These are phyloP conservation scores for Russula lepida DNA, from an alignment of 768 basidiomycete species.

Conservation along the genomic window DNA sequence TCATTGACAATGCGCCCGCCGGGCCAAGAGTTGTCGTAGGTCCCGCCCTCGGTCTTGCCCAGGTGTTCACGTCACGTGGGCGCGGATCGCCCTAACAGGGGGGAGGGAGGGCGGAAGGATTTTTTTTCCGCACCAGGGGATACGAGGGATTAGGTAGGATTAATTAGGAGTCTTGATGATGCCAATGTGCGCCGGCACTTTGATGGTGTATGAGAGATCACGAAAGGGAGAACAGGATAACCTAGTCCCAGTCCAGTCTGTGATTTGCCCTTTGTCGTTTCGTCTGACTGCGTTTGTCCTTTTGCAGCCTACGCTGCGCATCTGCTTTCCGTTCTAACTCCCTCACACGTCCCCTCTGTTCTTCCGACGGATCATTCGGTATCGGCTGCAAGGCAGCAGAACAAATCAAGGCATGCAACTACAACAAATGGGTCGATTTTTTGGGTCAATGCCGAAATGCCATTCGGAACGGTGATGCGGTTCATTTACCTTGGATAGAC, in stretches of 20 bases:
- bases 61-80: background rate
- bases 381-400: conserved; percentile 39
- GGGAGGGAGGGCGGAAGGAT: background rate
- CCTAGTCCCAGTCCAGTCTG: conserved; percentile 22
- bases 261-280: conserved; percentile 31
- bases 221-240: background rate
- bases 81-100: background rate
- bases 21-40: too few species aligned
- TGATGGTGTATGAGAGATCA: too few species aligned
- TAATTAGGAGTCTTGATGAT: background rate
- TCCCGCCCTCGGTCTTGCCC: too few species aligned
- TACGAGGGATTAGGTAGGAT: too few species aligned
- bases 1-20: background rate
- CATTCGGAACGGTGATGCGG: conserved; percentile 9
- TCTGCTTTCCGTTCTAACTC: conserved; percentile 39
- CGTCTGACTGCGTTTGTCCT: conserved; percentile 43
- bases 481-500: conserved; percentile 46
- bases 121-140: background rate
- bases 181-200: too few species aligned
- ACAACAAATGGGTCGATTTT: background rate
- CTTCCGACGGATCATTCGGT: conserved; percentile 46
- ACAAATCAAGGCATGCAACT: conserved; percentile 50
- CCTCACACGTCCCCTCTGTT: conserved; percentile 48
- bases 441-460: conserved; percentile 2
- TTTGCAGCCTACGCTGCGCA: conserved; percentile 40